These are phyloP conservation scores for Triticum turgidum DNA, from an alignment of 176 grass and related monocot genomes.

Conservation along the genomic window DNA sequence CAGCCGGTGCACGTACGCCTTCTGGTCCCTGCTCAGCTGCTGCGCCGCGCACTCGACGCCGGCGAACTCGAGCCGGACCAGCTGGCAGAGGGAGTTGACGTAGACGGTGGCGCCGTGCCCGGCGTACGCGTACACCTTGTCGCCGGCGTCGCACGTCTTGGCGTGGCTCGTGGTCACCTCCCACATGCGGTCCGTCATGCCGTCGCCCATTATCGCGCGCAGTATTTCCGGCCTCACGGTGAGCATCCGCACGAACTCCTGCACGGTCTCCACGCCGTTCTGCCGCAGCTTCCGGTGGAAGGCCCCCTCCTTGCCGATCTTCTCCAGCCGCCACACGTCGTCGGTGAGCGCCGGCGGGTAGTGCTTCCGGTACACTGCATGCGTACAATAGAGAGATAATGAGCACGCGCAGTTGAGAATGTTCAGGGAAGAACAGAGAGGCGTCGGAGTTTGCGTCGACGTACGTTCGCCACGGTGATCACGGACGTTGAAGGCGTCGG, in stretches of 20 bases:
- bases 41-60: slow-evolving; percentile 16
- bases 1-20: slow-evolving; percentile 34
- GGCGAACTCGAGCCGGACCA: slow-evolving; percentile 25
- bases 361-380: slow-evolving; percentile 79
- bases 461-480: slow-evolving; percentile 90
- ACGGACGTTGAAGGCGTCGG: slow-evolving; percentile 57
- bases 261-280: slow-evolving; percentile 32
- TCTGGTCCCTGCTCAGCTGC: slow-evolving; percentile 28
- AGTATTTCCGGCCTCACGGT: slow-evolving; percentile 34
- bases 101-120: slow-evolving; percentile 35
- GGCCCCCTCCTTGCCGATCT: slow-evolving; percentile 70
- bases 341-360: slow-evolving; percentile 68
- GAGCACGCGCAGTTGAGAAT: not conserved
- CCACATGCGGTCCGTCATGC: slow-evolving; percentile 92
- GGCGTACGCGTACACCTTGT: slow-evolving; percentile 47
- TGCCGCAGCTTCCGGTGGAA: slow-evolving; percentile 63
- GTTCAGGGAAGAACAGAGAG: not conserved
- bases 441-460: not conserved
- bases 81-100: slow-evolving; percentile 45
- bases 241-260: slow-evolving; percentile 61
- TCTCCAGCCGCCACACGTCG: slow-evolving; percentile 86
- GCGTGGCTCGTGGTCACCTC: slow-evolving; percentile 56
- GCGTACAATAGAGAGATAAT: not conserved
- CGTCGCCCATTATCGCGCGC: slow-evolving; percentile 60
- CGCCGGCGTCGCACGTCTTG: slow-evolving; percentile 42